A percentile compares a stretch with the other conserved stretches of the same genome.
Evolutionary conservation across 148 eudicot species (phyloP).

Genomic region (Diospyros kaki): DNA sequence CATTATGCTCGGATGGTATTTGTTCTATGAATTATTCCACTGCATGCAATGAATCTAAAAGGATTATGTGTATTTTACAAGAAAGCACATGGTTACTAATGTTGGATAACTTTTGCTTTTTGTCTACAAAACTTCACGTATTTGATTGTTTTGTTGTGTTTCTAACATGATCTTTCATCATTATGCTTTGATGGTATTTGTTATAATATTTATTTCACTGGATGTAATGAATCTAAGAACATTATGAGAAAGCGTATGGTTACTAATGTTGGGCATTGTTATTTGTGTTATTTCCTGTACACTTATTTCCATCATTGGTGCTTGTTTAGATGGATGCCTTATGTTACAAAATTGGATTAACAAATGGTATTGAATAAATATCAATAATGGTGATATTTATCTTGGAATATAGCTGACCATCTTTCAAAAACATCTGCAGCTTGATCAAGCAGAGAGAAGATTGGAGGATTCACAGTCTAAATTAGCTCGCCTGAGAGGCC

Average conservation of each 20-base stretch:
- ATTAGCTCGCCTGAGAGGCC: conserved; percentile 59
- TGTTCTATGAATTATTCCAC: too few relatives aligned
- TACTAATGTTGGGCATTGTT: neutral
- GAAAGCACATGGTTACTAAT: too few relatives aligned
- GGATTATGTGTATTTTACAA: too few relatives aligned
- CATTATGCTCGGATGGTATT: too few relatives aligned
- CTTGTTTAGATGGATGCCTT: neutral
- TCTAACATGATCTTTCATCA: neutral
- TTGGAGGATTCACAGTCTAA: conserved; percentile 57
- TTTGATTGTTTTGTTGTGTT: neutral
- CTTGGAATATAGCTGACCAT: conserved; percentile 16
- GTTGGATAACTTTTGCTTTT: neutral
- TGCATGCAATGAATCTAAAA: too few relatives aligned
- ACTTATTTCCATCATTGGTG: neutral
- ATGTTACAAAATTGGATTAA: neutral
- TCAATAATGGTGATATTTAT: neutral
- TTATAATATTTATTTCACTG: neutral
- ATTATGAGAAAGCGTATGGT: neutral
- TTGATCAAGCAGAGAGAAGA: conserved; percentile 64
- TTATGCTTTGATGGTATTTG: too few relatives aligned
- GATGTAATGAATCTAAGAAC: neutral
- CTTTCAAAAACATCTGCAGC: conserved; percentile 40
- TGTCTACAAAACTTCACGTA: neutral
- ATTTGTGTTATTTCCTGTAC: neutral
- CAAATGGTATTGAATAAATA: neutral